Conservation (phyloP, 805 yeast species). For the Candida endomychidarum region DNA sequence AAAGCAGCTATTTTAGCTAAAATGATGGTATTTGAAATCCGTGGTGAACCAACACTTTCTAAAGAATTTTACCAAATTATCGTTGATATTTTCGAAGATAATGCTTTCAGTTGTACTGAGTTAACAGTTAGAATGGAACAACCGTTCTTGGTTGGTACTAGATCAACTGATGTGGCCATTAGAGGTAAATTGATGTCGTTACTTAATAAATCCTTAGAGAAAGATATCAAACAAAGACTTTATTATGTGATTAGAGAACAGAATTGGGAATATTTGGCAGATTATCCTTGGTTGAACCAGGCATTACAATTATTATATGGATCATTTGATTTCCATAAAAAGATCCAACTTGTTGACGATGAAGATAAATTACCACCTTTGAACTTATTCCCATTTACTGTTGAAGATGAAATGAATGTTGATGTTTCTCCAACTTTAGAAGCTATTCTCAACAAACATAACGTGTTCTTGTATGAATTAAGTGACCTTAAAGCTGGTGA, state of each 20-base stretch:
- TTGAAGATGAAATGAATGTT: conserved; percentile 26
- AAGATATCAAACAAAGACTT: conserved; percentile 72
- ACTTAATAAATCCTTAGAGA: conserved; percentile 74
- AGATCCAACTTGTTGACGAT: conserved; percentile 43
- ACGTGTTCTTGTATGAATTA: conserved; percentile 28
- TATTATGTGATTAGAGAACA: conserved; percentile 91
- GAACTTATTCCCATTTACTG: conserved; percentile 36
- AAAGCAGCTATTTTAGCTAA: conserved; percentile 91
- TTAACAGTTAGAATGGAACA: conserved; percentile 94
- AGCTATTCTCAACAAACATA: conserved; percentile 26
- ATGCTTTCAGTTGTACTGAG: conserved; percentile 76
- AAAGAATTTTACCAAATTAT: conserved; percentile 82
- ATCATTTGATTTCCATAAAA: conserved; percentile 56
- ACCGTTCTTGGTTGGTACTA: conserved; percentile 92
- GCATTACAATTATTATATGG: conserved; percentile 86
- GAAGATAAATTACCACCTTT: conserved; percentile 58
- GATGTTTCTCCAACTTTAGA: conserved; percentile 25
- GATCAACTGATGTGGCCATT: conserved; percentile 70
- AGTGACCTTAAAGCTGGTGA: conserved; percentile 51
- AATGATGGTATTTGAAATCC: conserved; percentile 87
- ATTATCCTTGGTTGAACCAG: conserved; percentile 92
- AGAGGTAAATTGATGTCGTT: conserved; percentile 79
- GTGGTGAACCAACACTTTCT: conserved; percentile 79
- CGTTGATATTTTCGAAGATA: conserved; percentile 82
- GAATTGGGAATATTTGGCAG: conserved; percentile 94